Conservation (phyloP, 164 flowering plant species). For the Vitis rupestris region DNA sequence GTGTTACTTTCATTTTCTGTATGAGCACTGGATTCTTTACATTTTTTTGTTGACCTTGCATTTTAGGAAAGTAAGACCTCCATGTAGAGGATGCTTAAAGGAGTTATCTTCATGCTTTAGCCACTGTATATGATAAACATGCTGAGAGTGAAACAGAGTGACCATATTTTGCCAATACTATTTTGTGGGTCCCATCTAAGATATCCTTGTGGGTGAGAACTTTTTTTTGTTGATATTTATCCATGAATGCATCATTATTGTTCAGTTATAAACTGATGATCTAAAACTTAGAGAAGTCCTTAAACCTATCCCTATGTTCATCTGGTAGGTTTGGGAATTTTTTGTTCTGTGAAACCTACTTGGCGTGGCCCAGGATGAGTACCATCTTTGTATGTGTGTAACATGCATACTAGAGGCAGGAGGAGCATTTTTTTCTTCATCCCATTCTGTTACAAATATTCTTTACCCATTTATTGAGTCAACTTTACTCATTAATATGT, state of each 20-base stretch:
- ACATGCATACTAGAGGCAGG: too few species aligned
- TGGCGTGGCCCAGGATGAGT: background rate
- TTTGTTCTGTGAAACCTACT: background rate
- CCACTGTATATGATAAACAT: too few species aligned
- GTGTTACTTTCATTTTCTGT: conserved; percentile 2
- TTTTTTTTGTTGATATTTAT: too few species aligned
- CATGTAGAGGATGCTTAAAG: too few species aligned
- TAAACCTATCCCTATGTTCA: background rate
- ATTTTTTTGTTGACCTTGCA: too few species aligned
- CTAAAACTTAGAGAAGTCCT: background rate
- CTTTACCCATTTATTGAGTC: background rate
- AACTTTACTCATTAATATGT: conserved; percentile 4
- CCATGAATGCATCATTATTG: background rate
- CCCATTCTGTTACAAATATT: background rate
- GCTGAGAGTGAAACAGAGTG: too few species aligned
- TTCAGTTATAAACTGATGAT: background rate
- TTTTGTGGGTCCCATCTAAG: background rate
- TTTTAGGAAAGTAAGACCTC: too few species aligned
- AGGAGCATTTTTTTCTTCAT: too few species aligned
- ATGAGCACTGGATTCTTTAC: background rate
- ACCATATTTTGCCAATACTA: too few species aligned
- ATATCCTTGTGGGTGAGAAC: background rate
- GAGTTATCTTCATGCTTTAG: too few species aligned
- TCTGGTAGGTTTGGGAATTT: background rate
- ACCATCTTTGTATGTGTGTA: too few species aligned